Base-by-base conservation (phyloP, 768 basidiomycete genomes). In the Floccularia luteovirens region DNA sequence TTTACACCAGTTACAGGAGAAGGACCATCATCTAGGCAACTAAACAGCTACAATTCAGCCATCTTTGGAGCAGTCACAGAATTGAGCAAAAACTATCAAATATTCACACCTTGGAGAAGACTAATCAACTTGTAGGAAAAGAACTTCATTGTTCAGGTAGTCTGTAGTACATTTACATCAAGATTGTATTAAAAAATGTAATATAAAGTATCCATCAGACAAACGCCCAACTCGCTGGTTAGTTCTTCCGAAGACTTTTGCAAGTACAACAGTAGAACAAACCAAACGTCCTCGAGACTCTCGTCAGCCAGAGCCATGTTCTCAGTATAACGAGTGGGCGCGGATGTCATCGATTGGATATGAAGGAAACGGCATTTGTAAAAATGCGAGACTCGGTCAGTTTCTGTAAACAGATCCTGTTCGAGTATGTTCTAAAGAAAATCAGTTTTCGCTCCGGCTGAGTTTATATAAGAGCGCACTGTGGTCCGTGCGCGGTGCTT, bases 361-460 rank as follows among this genome's bases (percentile, higher is more conserved):
- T 75, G 71, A 78, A 76, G 69, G 63, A 72, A 72, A 72, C 56
- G 77, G 77, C 78, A 80, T 77, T 75, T 70, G 67, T 79, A 77
- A 77, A 79, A 75, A 78, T 80, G 78, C 79, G 73, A 78, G 75
- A 80, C 76, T 77, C 77, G 75, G 78, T 79, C 74, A 78, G 77
- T 76, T 75, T 74, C 78, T 80, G 76, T 79, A 77, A 79, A 80
- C 74, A 80, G 77, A 80, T 79, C 77, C 77, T 80, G 75, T 72
- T 75, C 75, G 78, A 79, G 78, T 80, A 79, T 79, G 77, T 77
- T 79, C 78, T 80, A 48, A 65, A 54, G 75, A 65, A 57, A 53
- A 49, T 50, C 10, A 22, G 36, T 43, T 39, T 41, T 43, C 31
- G 12, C n/a, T n/a, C 25, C 6, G 16, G 21, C 17, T 14, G 40